These are phyloP conservation scores for Phytophthora boehmeriae DNA, from an alignment of 352 stramenopile genomes.

Conservation along the genomic window DNA sequence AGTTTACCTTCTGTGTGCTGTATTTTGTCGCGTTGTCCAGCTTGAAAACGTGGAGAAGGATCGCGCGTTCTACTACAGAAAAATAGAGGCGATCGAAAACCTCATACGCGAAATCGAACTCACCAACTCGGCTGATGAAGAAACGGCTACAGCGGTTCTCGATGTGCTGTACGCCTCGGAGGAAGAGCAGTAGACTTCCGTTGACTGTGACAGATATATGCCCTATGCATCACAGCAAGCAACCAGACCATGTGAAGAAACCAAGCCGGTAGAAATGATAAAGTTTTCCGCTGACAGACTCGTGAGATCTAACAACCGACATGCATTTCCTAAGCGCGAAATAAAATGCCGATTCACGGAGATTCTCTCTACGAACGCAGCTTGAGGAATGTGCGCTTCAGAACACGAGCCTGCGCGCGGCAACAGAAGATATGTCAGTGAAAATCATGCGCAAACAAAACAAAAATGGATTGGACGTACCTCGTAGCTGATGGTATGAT, in stretches of 20 bases:
- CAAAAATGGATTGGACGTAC: constrained; percentile 25
- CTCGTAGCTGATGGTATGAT: constrained; percentile 93
- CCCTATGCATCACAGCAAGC: not conserved
- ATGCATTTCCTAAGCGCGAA: not conserved
- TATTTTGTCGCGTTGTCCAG: constrained; percentile 25
- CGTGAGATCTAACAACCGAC: not conserved
- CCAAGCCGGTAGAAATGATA: not conserved
- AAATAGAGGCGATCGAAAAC: constrained; percentile 96
- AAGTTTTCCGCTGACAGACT: not conserved
- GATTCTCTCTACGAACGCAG: constrained; percentile 62
- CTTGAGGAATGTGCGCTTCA: constrained; percentile 96
- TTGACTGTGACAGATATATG: not conserved
- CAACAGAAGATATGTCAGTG: not conserved
- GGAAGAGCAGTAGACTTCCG: constrained; percentile 27
- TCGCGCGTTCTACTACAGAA: constrained; percentile 98
- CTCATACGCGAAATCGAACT: constrained; percentile 82
- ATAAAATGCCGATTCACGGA: not conserved
- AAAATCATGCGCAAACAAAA: not conserved
- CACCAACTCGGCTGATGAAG: constrained; percentile 27
- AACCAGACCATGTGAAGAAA: not conserved
- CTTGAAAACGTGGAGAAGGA: constrained; percentile 87
- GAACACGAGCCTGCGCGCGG: constrained; percentile 69
- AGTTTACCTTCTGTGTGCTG: not conserved
- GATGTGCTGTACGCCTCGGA: constrained; percentile 80
- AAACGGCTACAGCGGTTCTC: constrained; percentile 58